These are phyloP conservation scores for Trametes gibbosa DNA, from an alignment of 768 basidiomycete genomes.

Conservation along the genomic window DNA sequence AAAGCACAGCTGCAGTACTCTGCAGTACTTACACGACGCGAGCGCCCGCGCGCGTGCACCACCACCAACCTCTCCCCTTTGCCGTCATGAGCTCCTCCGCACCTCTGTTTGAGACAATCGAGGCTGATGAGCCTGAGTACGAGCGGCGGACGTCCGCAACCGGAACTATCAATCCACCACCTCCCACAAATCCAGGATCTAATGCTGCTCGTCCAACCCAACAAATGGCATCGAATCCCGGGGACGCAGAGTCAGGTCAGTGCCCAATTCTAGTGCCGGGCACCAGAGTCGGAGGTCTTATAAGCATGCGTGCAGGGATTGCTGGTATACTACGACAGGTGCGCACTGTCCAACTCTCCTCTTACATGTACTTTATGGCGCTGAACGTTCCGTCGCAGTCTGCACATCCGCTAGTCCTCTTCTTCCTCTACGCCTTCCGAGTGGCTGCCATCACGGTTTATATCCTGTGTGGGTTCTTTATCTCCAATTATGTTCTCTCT, in stretches of 20 bases:
- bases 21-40: background rate
- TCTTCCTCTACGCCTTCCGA: constrained; percentile 88
- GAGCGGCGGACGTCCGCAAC: constrained; percentile 28
- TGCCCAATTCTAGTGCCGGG: background rate
- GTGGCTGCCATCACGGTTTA: constrained; percentile 88
- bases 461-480: constrained; percentile 89
- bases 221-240: constrained; percentile 51
- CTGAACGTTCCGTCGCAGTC: constrained; percentile 38
- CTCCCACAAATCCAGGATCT: constrained; percentile 43
- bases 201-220: constrained; percentile 39
- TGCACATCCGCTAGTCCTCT: constrained; percentile 77
- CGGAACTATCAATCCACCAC: constrained; percentile 37
- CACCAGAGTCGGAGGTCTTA: background rate
- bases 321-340: constrained; percentile 79
- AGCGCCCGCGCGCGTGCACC: background rate
- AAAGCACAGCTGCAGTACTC: too few species aligned
- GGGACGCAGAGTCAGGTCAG: constrained; percentile 77
- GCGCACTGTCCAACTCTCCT: constrained; percentile 9
- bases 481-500: constrained; percentile 88
- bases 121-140: constrained; percentile 67
- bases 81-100: constrained; percentile 54
- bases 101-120: constrained; percentile 75
- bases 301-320: constrained; percentile 36
- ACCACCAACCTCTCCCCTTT: background rate
- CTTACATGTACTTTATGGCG: background rate